Conservation (phyloP, 768 basidiomycete genomes). For the Termitomyces sp. region DNA sequence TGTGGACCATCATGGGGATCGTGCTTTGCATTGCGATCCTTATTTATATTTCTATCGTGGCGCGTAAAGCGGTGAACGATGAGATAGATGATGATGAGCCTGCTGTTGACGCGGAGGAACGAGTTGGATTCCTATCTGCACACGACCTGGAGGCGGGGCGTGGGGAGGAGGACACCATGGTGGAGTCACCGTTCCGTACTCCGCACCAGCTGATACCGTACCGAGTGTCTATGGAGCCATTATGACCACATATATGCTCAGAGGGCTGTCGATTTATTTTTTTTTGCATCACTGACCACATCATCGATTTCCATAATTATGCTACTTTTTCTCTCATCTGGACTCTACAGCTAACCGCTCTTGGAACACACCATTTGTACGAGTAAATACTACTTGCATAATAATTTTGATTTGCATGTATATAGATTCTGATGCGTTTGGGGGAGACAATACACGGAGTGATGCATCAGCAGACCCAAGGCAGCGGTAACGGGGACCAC, state of each 20-base stretch:
- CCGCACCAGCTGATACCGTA: constrained; percentile 25
- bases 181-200: constrained; percentile 41
- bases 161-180: constrained; percentile 35
- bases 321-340: constrained; percentile 4
- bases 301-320: constrained; percentile 11
- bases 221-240: constrained; percentile 17
- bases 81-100: constrained; percentile 39
- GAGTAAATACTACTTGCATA: constrained; percentile 4
- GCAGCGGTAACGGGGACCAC: constrained; percentile 11
- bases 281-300: background rate
- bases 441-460: background rate
- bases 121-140: constrained; percentile 47
- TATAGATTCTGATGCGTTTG: constrained; percentile 1
- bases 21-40: constrained; percentile 70
- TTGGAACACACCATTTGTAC: constrained; percentile 14
- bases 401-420: constrained; percentile 9
- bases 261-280: background rate
- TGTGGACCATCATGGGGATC: constrained; percentile 70
- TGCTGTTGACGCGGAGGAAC: constrained; percentile 40
- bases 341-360: constrained; percentile 10
- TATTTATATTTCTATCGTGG: constrained; percentile 77
- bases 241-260: background rate
- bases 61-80: constrained; percentile 58
- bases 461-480: constrained; percentile 10
- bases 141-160: constrained; percentile 32